Evolutionary conservation across 2,329 filamentous ascomycete species (phyloP), one percentile per base, ranked within the genome.

Genomic region (Exophiala xenobiotica): DNA sequence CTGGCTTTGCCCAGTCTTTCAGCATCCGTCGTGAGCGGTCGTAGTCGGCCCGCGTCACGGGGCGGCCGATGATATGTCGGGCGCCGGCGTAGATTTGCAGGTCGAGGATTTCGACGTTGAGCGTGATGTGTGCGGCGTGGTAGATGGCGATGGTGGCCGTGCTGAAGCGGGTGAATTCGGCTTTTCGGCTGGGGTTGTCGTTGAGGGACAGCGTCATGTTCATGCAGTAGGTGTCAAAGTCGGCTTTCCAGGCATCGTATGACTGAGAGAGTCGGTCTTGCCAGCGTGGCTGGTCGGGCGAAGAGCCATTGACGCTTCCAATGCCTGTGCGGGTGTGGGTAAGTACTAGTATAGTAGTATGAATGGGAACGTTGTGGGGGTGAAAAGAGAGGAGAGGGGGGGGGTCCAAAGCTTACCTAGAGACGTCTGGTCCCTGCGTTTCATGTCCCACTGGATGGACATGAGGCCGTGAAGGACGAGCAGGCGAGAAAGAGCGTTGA

Each of bases 401-500:
- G n/a, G n/a, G n/a, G n/a, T n/a, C n/a, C 11, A 62, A 23, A 63
- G 63, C 6, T 62, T 73, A 68, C 79, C 78, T 0, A 85, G 71
- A 0, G 78, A 78, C 0, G 81, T 84, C 59, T 85, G 81, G 49
- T 85, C 82, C 5, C 82, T 71, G 1, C 82, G 71, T 44, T 80
- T 78, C 69, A 85, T 77, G 51, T 85, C 81, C 73, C 81, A 83
- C 2, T 76, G 75, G 2, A 85, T 73, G 0, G 79, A 82, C 80
- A 85, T 83, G 1, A 85, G 65, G 0, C 81, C 82, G 41, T 85
- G 81, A 0, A 85, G 68, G 1, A 85, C 64, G 1, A 85, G 66
- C 0, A 80, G 65, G 0, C 79, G 69, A 0, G 80, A 79, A 0
- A 84, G 61, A 0, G 71, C 71, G 52, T 81, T 82, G 0, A 83